A percentile compares a stretch with the other conserved stretches of the same genome.
These are phyloP conservation scores for Beauveria sp. DNA, from an alignment of 2,329 filamentous ascomycete genomes.

Conservation along the genomic window DNA sequence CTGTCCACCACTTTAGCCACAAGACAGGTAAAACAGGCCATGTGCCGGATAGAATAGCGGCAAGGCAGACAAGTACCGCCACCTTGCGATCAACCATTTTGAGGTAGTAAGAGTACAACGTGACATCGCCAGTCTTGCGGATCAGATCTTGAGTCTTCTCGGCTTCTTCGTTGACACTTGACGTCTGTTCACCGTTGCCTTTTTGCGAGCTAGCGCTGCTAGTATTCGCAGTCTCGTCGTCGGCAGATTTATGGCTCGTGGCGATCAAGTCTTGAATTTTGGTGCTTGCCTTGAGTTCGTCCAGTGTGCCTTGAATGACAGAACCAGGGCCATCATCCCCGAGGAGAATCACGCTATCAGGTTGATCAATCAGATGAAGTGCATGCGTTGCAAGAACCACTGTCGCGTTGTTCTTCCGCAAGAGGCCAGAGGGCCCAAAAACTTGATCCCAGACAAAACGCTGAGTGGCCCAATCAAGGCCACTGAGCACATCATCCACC, in stretches of 20 bases:
- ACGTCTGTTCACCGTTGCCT: slow-evolving; percentile 10
- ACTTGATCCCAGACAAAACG: slow-evolving; percentile 28
- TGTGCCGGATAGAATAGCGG: background rate
- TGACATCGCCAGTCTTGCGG: slow-evolving; percentile 13
- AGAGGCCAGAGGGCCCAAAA: slow-evolving; percentile 26
- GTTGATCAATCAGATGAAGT: slow-evolving; percentile 17
- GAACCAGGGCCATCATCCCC: background rate
- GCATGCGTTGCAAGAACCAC: slow-evolving; percentile 23
- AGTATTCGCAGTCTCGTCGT: background rate
- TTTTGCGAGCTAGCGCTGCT: slow-evolving; percentile 7
- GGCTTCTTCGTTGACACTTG: slow-evolving; percentile 2
- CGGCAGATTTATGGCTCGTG: background rate
- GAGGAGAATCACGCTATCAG: slow-evolving; percentile 13
- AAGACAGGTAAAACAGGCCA: slow-evolving; percentile 9
- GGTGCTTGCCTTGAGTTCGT: background rate
- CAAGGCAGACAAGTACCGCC: background rate
- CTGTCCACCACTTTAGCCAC: slow-evolving; percentile 21
- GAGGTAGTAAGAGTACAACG: slow-evolving; percentile 16
- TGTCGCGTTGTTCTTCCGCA: slow-evolving; percentile 17
- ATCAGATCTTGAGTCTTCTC: slow-evolving; percentile 4
- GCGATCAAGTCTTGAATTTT: slow-evolving; percentile 1
- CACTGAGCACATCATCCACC: slow-evolving; percentile 27
- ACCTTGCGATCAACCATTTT: background rate
- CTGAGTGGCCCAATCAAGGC: slow-evolving; percentile 30
- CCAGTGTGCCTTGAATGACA: background rate